Conservation (phyloP, 768 basidiomycete genomes). For the Boletus bicolor region DNA sequence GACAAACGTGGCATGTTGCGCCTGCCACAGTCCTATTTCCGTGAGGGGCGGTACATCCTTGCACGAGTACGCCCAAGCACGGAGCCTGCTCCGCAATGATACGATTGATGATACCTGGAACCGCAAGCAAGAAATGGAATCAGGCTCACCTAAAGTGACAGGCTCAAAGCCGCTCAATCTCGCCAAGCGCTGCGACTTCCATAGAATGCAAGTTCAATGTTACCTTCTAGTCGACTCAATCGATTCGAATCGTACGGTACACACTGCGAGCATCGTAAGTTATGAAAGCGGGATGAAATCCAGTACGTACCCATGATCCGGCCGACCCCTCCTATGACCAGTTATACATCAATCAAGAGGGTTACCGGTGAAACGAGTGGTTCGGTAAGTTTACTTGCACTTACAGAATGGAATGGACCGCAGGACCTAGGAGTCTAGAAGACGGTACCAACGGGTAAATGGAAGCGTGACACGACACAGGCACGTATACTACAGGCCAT, state of each 20-base stretch:
- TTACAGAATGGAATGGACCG: conserved; percentile 16
- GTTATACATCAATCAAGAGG: background rate
- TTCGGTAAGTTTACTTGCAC: conserved; percentile 4
- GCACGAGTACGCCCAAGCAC: background rate
- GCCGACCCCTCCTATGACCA: conserved; percentile 5
- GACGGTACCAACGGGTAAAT: conserved; percentile 1
- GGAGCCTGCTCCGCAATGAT: conserved; percentile 10
- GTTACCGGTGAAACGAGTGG: background rate
- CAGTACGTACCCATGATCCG: conserved; percentile 18
- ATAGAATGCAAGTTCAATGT: conserved; percentile 10
- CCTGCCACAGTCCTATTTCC: conserved; percentile 7
- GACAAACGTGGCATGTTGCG: conserved; percentile 9
- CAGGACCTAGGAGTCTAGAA: background rate
- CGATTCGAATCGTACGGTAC: background rate
- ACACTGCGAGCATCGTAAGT: background rate
- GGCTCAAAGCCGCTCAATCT: background rate
- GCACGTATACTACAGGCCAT: background rate
- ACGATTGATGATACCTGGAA: background rate
- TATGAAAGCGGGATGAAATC: conserved; percentile 3
- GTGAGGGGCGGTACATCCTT: conserved; percentile 4
- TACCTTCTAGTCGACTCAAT: conserved; percentile 5
- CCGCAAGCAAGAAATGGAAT: conserved; percentile 7
- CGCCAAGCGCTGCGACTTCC: background rate
- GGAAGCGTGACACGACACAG: background rate
- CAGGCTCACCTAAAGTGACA: background rate